A percentile compares a stretch with the other conserved stretches of the same genome.
Evolutionary conservation across 257 asterid genomes (phyloP).

Genomic region (Solanum raphanifolium): DNA sequence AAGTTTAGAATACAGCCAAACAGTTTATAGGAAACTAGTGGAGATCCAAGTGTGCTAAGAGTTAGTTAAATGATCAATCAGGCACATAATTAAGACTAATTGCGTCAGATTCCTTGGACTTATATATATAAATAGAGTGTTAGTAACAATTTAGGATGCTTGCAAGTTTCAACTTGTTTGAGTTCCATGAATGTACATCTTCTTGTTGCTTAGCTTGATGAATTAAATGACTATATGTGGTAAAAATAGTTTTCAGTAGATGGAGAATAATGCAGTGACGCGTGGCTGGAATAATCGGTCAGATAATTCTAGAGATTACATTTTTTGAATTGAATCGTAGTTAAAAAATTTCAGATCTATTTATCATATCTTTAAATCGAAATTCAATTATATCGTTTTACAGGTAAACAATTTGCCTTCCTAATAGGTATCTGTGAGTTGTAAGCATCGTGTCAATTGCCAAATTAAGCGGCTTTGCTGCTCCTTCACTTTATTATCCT

Average conservation of each 20-base stretch:
- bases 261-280: neutral
- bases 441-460: neutral
- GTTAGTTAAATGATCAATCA: neutral
- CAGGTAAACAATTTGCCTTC: too few relatives aligned
- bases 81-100: neutral
- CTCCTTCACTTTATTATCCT: neutral
- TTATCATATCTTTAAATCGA: neutral
- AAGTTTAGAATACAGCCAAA: neutral
- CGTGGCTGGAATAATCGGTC: neutral
- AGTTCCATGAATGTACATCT: neutral
- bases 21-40: neutral
- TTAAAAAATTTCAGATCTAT: neutral
- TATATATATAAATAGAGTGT: neutral
- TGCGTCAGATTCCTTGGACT: neutral
- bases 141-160: neutral
- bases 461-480: neutral
- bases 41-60: neutral
- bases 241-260: neutral
- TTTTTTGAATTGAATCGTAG: neutral
- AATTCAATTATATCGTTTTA: neutral
- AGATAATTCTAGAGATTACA: neutral
- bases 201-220: neutral
- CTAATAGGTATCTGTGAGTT: too few relatives aligned
- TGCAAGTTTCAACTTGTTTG: neutral
- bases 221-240: neutral